Base-by-base conservation (phyloP, 768 basidiomycete genomes). In the Saitozyma sp. region DNA sequence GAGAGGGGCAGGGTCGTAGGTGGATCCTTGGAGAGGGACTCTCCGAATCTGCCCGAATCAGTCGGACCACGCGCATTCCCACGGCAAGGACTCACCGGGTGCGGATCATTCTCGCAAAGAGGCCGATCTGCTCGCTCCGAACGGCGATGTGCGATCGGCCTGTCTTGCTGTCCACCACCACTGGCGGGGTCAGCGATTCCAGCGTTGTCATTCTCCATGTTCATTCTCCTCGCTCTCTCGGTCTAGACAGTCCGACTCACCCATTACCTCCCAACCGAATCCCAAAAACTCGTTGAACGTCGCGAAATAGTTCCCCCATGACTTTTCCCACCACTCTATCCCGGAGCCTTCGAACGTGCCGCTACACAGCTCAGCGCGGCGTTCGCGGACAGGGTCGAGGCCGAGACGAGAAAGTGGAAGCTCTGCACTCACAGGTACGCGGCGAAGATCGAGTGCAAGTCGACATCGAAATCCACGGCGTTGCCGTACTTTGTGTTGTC, bases 51-150 rank as follows among this genome's bases (percentile, higher is more conserved):
- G 45, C 29, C 69, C 70, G 58, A 71, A 68, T 54, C 64, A 65
- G 39, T 37, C 62, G 54, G 13, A 58, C 40, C 16, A 16, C 49
- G 16, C 38, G 39, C 2, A 13, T 19, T 9, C 8, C 5, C 17
- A 39, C 50, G 16, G n/a, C 8, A n/a, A 17, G 41, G 11, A 20
- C 71, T 51, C 37, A 73, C 74, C 75, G 52, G 0, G 75, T 77
- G 20, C 73, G 65, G 46, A 79, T 74, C 78, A 79, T 79, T 63
- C 71, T 79, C 38, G 76, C 78, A 58, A 79, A 77, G 39, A 71
- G 59, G 17, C 64, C 74, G 43, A 79, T 75, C 50, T 77, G 74
- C 17, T 75, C 77, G n/a, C 68, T 55, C 48, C 68, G 50, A 5
- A 73, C 73, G 1, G 71, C 69, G 43, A 76, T 71, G 46, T 76